Percentiles rank a stretch among this genome's conserved stretches.
Evolutionary conservation across 257 asterid species (phyloP).

Genomic region (Solanum ossicruentum): DNA sequence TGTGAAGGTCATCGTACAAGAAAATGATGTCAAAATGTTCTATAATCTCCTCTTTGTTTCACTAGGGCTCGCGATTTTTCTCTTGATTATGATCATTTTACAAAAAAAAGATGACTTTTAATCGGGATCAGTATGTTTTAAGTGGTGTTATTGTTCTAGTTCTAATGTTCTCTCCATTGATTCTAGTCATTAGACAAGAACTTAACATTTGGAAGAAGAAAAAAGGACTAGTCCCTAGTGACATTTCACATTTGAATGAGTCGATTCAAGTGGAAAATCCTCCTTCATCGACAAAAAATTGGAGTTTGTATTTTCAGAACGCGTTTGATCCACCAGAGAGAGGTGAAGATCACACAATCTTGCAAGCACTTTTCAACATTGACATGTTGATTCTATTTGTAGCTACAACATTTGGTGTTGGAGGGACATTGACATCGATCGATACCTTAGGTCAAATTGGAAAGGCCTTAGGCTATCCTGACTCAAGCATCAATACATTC

Average conservation of each 20-base stretch:
- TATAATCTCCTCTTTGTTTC: conserved; percentile 24
- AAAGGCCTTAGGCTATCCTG: conserved; percentile 29
- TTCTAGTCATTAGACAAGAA: conserved; percentile 19
- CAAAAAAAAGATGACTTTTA: conserved; percentile 6
- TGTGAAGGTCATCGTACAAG: conserved; percentile 15
- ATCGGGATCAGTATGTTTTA: neutral
- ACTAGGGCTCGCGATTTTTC: conserved; percentile 24
- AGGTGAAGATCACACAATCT: conserved; percentile 39
- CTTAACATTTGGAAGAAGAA: neutral
- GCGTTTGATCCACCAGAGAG: conserved; percentile 24
- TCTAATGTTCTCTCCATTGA: conserved; percentile 13
- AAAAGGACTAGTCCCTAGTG: neutral
- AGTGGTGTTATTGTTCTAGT: conserved; percentile 6
- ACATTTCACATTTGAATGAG: neutral
- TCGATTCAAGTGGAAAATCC: neutral
- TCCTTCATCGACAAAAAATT: neutral
- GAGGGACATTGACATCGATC: conserved; percentile 45
- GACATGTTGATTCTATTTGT: conserved; percentile 35
- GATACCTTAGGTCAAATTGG: conserved; percentile 58
- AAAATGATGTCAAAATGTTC: conserved; percentile 24
- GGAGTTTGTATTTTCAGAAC: conserved; percentile 3
- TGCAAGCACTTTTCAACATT: conserved; percentile 39
- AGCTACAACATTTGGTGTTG: conserved; percentile 26
- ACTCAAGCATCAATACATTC: conserved; percentile 26
- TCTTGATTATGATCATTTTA: conserved; percentile 19